phyloP scores from a whole-genome alignment of 140 eudicot species.

The Ambrosia hybrid region DNA sequence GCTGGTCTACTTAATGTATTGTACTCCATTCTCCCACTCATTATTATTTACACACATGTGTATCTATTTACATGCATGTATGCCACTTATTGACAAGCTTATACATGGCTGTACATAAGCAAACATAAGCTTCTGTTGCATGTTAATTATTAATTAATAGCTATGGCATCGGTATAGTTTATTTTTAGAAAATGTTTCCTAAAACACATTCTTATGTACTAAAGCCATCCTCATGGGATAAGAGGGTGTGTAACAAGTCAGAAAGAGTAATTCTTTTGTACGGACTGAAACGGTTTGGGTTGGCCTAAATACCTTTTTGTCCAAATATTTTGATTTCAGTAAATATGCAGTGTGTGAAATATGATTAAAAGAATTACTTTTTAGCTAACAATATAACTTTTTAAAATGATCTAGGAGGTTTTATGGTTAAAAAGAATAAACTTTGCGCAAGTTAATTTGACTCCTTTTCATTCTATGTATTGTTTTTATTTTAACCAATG shows the following conservation, averaged over 20 bases:
- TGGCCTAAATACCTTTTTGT: background rate
- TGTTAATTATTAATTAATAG: background rate
- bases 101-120: background rate
- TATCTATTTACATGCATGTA: conserved; percentile 51
- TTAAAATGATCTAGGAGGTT: conserved; percentile 1
- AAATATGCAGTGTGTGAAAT: background rate
- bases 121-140: background rate
- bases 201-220: background rate
- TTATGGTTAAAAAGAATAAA: background rate
- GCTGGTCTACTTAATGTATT: background rate
- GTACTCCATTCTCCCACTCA: conserved; percentile 31
- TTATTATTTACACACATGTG: conserved; percentile 40
- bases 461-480: background rate
- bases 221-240: background rate
- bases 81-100: conserved; percentile 25
- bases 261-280: background rate
- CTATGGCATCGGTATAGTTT: background rate
- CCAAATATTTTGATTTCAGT: background rate
- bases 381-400: background rate
- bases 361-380: background rate
- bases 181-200: background rate
- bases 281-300: background rate
- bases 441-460: background rate
- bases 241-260: conserved; percentile 1
- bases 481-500: too few relatives aligned